Evolutionary conservation across 495 filamentous ascomycete genomes (phyloP).

Genomic region (Ramalina intermedia): DNA sequence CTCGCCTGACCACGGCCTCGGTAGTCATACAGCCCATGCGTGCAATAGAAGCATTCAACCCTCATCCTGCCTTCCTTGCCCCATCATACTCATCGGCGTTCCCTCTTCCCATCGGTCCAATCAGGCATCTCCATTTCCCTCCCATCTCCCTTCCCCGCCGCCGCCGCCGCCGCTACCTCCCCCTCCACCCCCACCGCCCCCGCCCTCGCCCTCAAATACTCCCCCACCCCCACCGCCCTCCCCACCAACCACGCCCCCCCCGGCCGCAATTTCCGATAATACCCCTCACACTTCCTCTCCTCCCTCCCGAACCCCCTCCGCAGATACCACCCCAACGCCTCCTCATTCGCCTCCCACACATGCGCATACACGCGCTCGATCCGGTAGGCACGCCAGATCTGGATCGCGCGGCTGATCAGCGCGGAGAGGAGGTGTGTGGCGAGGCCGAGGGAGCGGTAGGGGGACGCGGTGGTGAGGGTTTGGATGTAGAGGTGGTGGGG

Average conservation of each 20-base stretch:
- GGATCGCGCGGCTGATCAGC: slow-evolving; percentile 31
- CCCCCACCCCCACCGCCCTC: slow-evolving; percentile 21
- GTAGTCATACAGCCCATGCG: too few species aligned
- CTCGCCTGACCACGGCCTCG: too few species aligned
- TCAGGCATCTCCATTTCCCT: background rate
- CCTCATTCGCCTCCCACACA: slow-evolving; percentile 85
- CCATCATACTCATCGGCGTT: too few species aligned
- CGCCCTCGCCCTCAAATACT: slow-evolving; percentile 6
- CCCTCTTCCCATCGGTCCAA: too few species aligned
- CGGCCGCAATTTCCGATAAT: slow-evolving; percentile 76
- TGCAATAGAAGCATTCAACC: too few species aligned
- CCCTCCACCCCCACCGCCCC: background rate
- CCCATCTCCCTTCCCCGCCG: background rate
- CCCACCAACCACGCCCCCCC: slow-evolving; percentile 65
- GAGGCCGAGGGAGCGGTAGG: slow-evolving; percentile 68
- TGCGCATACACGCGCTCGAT: slow-evolving; percentile 62
- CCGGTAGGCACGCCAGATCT: slow-evolving; percentile 15
- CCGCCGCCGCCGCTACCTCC: background rate
- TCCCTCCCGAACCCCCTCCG: slow-evolving; percentile 60
- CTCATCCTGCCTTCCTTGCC: too few species aligned
- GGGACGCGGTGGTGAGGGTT: slow-evolving; percentile 67
- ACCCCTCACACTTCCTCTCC: slow-evolving; percentile 47
- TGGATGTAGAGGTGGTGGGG: slow-evolving; percentile 59
- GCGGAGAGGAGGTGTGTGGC: slow-evolving; percentile 55
- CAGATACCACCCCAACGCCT: slow-evolving; percentile 74